Evolutionary conservation across 495 filamentous ascomycete species (phyloP).

Genomic region (Chaetomium tenue): DNA sequence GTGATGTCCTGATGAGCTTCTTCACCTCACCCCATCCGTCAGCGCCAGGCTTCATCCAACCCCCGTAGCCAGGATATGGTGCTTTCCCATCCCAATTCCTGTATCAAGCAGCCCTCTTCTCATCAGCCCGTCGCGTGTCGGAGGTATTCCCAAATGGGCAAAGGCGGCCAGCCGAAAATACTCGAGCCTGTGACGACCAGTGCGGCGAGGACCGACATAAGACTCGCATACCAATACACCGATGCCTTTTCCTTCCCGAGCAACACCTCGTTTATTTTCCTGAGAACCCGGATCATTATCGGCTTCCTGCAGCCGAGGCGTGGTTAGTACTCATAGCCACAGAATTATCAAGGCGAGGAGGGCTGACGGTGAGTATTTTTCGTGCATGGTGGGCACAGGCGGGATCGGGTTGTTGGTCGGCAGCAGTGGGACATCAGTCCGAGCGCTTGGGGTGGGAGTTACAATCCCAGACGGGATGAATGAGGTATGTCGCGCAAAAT

Average conservation of each 20-base stretch:
- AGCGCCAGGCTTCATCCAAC: not conserved
- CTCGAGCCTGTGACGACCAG: conserved; percentile 17
- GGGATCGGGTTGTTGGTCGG: conserved; percentile 5
- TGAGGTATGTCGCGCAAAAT: not conserved
- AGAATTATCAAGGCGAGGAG: too few relatives aligned
- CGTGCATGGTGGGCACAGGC: not conserved
- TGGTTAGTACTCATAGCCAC: not conserved
- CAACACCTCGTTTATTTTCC: not conserved
- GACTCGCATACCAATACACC: conserved; percentile 20
- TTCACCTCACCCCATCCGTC: not conserved
- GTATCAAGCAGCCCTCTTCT: not conserved
- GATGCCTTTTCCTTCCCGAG: conserved; percentile 17
- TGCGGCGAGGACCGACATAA: conserved; percentile 15
- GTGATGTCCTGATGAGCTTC: not conserved
- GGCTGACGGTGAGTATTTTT: not conserved
- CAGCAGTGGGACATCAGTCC: conserved; percentile 8
- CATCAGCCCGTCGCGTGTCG: conserved; percentile 5
- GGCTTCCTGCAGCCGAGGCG: not conserved
- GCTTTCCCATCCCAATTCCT: not conserved
- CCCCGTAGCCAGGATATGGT: not conserved
- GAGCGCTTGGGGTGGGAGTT: conserved; percentile 8
- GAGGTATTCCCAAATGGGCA: conserved; percentile 19
- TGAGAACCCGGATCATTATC: not conserved
- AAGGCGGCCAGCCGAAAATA: conserved; percentile 20
- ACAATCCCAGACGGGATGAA: not conserved